phyloP scores from a whole-genome alignment of 2,329 filamentous ascomycete genomes.

The Truncatella angustata region DNA sequence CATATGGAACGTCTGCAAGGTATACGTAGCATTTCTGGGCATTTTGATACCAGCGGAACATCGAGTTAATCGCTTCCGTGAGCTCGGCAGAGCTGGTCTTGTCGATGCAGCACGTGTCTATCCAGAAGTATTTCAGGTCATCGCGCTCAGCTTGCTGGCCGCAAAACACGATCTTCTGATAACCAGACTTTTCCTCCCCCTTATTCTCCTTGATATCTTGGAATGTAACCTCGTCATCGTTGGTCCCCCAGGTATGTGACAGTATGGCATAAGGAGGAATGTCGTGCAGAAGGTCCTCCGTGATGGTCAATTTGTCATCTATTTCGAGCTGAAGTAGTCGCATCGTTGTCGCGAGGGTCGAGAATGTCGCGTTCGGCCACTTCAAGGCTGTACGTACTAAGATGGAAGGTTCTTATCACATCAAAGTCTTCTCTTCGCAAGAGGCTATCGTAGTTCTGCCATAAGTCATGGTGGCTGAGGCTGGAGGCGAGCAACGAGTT shows the following conservation, averaged over 20 bases:
- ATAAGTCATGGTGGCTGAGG: background rate
- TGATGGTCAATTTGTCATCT: background rate
- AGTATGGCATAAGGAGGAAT: conserved; percentile 14
- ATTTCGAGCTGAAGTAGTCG: background rate
- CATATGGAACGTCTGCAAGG: background rate
- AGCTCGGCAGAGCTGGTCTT: conserved; percentile 5
- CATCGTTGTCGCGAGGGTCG: background rate
- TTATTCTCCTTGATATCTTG: conserved; percentile 8
- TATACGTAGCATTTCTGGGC: conserved; percentile 14
- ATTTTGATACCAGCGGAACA: conserved; percentile 4
- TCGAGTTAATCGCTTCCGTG: conserved; percentile 11
- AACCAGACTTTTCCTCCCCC: conserved; percentile 7
- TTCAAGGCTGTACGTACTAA: background rate
- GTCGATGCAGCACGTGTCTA: conserved; percentile 9
- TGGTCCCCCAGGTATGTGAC: conserved; percentile 15
- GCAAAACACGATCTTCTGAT: conserved; percentile 14
- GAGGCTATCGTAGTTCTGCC: background rate
- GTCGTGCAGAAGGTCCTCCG: background rate
- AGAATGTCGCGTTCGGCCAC: background rate
- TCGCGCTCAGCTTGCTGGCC: conserved; percentile 10
- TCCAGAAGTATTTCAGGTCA: background rate
- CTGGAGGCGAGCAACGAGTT: background rate
- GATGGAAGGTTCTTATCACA: background rate
- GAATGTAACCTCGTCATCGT: conserved; percentile 11
- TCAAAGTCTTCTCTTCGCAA: background rate